These are phyloP conservation scores for Saturnispora serradocipensis DNA, from an alignment of 805 yeast genomes.

Conservation along the genomic window DNA sequence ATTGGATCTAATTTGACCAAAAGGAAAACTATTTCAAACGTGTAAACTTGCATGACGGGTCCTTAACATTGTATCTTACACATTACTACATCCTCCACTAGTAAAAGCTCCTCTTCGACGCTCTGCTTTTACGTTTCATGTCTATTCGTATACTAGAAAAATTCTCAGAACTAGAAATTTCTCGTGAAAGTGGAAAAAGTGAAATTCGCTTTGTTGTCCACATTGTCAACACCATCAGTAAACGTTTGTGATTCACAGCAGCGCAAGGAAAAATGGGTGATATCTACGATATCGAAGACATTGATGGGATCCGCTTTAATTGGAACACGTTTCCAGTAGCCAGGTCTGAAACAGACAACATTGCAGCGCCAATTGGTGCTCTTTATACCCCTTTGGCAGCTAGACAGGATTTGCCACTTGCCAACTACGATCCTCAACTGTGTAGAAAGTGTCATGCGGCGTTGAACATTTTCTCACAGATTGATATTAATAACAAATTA, in stretches of 20 bases:
- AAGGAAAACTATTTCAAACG: no score
- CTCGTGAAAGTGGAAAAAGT: neutral
- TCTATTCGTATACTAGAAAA: neutral
- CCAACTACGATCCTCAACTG: conserved; percentile 76
- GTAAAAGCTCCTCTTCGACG: neutral
- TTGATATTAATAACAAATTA: conserved; percentile 62
- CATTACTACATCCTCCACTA: neutral
- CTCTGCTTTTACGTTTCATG: neutral
- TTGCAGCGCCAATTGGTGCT: conserved; percentile 91
- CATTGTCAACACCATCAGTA: conserved; percentile 1
- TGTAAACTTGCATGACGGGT: no score
- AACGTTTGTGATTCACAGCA: neutral
- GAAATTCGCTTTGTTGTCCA: neutral
- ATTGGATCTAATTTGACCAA: neutral
- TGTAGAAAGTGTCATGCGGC: conserved; percentile 83
- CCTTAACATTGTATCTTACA: no score
- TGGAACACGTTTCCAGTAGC: conserved; percentile 89
- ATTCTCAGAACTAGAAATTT: neutral
- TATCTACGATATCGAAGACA: conserved; percentile 51
- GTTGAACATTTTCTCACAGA: conserved; percentile 76
- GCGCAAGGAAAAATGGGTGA: conserved; percentile 27
- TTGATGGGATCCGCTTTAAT: conserved; percentile 61
- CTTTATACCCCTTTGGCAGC: conserved; percentile 88
- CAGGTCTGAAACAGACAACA: conserved; percentile 78
- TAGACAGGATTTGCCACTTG: conserved; percentile 65